Base-by-base conservation (phyloP, 2,329 filamentous ascomycete genomes). In the Monilinia aucupariae region DNA sequence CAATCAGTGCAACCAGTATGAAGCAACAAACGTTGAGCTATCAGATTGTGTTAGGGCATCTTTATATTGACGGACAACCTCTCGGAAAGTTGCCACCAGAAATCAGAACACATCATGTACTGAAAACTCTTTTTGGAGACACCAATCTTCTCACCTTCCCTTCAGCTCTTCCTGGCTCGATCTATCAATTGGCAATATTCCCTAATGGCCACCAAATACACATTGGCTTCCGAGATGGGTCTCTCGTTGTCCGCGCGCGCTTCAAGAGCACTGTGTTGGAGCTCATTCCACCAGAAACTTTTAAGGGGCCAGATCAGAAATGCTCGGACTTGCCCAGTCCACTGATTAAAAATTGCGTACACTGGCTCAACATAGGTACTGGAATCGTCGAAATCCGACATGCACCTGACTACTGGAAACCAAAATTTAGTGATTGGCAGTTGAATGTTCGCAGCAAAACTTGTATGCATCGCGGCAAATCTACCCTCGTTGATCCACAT, bases 291-390 rank as follows among this genome's bases (percentile, higher is more conserved):
- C 37, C 37, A 39, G 37, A 39, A 39, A 39, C 37, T 39, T 39
- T 39, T 15, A 12, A 39, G 37, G 8, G 37, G 37, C 37, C 37
- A 39, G 37, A 39, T 39, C 37, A 39, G 37, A 39, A 4, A 12
- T 39, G 15, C 8, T 47, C 4, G 10, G 43, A 47, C 10, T 4
- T 47, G 12, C 43, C 43, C 0, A 67, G 66, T 0, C 70, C 76
- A 0, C 74, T 89, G 0, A 65, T 85, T 0, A 71, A 80, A 0
- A 73, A 78, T 7, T 87, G 81, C 59, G 75, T 81, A 12, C 69
- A 89, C 65, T 89, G 85, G 84, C 73, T 88, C 6, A 76, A 87
- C 48, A 15, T 85, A 0, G 54, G 65, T 2, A 74, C 73, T 1
- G 75, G 75, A 2, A 60, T 73, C 0, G 58, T 89, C 0, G 81